Conservation (phyloP, 345 rosid genomes). For the Tarenaya hassleriana region DNA sequence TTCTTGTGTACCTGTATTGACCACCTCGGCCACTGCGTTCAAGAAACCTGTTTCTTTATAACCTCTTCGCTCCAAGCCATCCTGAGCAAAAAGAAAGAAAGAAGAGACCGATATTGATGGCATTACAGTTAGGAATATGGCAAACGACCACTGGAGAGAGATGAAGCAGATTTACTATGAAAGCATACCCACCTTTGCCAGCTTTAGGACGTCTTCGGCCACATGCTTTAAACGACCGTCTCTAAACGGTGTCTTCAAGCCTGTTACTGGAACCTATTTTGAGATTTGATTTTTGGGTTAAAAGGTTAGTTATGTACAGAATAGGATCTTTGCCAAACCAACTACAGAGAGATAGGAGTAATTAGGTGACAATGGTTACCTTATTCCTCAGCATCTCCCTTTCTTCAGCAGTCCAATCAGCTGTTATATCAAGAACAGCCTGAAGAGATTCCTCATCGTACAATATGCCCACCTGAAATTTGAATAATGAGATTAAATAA, state of each 20-base stretch:
- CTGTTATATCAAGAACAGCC: conserved; percentile 61
- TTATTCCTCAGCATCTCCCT: conserved; percentile 82
- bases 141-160: neutral
- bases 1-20: conserved; percentile 65
- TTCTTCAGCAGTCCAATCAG: conserved; percentile 93
- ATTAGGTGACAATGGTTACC: conserved; percentile 35
- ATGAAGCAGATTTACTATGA: neutral
- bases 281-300: conserved; percentile 2
- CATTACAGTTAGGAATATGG: conserved; percentile 1
- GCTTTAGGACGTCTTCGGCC: conserved; percentile 74
- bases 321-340: no score
- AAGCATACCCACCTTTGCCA: conserved; percentile 59
- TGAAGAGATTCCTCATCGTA: conserved; percentile 86
- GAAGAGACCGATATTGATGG: neutral
- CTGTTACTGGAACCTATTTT: conserved; percentile 72
- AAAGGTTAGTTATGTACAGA: no score
- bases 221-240: conserved; percentile 72
- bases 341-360: neutral
- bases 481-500: no score
- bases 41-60: conserved; percentile 86
- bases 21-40: conserved; percentile 76
- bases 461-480: conserved; percentile 74
- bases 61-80: conserved; percentile 91
- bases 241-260: conserved; percentile 83
- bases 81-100: conserved; percentile 49